Percentiles rank a stretch among this genome's conserved stretches.
Evolutionary conservation across 2,329 filamentous ascomycete genomes (phyloP).

Genomic region (Aspergillus niger): DNA sequence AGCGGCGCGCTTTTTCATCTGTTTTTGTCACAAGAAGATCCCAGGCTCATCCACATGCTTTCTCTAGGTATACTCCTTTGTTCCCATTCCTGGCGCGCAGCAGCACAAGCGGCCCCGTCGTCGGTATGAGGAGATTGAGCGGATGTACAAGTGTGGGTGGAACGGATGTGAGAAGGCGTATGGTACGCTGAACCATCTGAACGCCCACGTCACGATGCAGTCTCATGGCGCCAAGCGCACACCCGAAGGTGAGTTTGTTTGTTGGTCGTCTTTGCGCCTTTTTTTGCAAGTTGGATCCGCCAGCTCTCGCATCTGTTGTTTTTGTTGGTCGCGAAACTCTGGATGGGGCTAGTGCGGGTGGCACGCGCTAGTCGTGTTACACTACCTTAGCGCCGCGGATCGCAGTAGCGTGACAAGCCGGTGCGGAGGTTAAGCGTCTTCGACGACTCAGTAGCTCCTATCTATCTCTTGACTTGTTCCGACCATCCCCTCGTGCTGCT

Average conservation of each 20-base stretch:
- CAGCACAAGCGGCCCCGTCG: conserved; percentile 94
- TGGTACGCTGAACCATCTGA: conserved; percentile 93
- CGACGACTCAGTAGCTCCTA: neutral
- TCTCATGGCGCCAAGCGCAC: conserved; percentile 92
- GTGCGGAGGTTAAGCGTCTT: conserved; percentile 48
- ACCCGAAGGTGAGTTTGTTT: conserved; percentile 77
- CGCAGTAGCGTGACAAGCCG: conserved; percentile 55
- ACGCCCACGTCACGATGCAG: conserved; percentile 99
- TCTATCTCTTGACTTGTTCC: conserved; percentile 22
- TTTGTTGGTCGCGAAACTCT: conserved; percentile 39
- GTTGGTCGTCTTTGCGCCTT: conserved; percentile 12
- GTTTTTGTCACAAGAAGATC: conserved; percentile 13
- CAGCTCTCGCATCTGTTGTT: conserved; percentile 15
- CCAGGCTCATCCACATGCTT: conserved; percentile 25
- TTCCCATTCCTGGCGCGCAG: conserved; percentile 93
- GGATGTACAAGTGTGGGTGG: conserved; percentile 99
- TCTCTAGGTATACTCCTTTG: conserved; percentile 88
- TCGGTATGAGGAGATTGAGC: conserved; percentile 96
- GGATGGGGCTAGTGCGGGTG: conserved; percentile 42
- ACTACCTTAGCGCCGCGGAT: conserved; percentile 53
- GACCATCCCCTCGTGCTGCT: conserved; percentile 19
- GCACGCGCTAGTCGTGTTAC: conserved; percentile 50
- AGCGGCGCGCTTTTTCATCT: conserved; percentile 26
- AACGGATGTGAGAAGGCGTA: conserved; percentile 99
- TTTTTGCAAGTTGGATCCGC: conserved; percentile 22